These are phyloP conservation scores for Apiospora malaysiana DNA, from an alignment of 2,329 filamentous ascomycete genomes.

Conservation along the genomic window DNA sequence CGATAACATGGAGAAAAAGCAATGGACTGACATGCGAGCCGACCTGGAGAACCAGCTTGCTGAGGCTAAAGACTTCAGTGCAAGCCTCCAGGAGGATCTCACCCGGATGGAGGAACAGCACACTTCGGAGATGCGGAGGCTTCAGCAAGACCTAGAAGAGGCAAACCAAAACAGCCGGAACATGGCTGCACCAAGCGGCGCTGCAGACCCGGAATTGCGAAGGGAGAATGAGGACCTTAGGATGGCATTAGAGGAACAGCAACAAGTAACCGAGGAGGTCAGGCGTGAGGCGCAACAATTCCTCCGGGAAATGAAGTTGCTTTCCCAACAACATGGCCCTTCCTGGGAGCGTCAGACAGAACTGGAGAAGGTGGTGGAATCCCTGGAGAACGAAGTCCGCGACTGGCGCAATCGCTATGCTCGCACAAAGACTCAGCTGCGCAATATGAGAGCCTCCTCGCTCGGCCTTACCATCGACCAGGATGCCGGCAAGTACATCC, in stretches of 20 bases:
- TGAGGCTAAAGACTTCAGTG: constrained; percentile 78
- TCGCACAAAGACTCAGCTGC: constrained; percentile 84
- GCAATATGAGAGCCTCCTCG: constrained; percentile 80
- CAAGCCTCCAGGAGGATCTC: constrained; percentile 79
- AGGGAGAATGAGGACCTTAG: constrained; percentile 74
- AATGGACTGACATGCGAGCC: constrained; percentile 70
- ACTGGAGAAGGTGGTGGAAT: constrained; percentile 75
- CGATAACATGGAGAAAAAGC: constrained; percentile 68
- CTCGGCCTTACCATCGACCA: constrained; percentile 73
- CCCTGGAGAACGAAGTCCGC: constrained; percentile 81
- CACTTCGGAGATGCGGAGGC: constrained; percentile 63
- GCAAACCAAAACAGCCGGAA: constrained; percentile 43
- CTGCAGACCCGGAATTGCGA: constrained; percentile 61
- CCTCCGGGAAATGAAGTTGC: constrained; percentile 83
- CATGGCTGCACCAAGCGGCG: constrained; percentile 32
- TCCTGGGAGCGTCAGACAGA: constrained; percentile 83
- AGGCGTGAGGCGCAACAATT: constrained; percentile 82
- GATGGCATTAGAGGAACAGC: constrained; percentile 71
- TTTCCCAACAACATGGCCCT: constrained; percentile 80
- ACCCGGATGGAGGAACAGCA: constrained; percentile 75
- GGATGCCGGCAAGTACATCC: constrained; percentile 71
- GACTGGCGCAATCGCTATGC: constrained; percentile 93
- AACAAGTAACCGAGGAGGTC: constrained; percentile 85
- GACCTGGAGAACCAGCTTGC: constrained; percentile 76
- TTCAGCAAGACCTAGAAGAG: constrained; percentile 69